Evolutionary conservation across 2,329 filamentous ascomycete species (phyloP).

Genomic region (Rhynchosporium agropyri): DNA sequence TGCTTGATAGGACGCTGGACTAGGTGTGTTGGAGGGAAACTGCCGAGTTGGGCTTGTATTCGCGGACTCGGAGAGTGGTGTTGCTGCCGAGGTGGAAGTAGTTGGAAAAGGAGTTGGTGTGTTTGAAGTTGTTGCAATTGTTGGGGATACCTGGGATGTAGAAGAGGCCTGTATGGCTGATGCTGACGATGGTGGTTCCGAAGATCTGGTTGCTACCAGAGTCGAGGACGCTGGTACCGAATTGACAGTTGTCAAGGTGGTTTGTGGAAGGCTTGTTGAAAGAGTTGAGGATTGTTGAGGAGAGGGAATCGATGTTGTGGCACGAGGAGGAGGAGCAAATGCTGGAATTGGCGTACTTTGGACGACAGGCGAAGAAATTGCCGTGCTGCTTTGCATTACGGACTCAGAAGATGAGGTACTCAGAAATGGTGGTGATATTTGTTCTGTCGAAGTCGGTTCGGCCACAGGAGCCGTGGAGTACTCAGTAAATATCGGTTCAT

Average conservation of each 20-base stretch:
- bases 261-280: neutral
- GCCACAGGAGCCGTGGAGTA: constrained; percentile 5
- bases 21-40: neutral
- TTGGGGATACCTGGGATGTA: neutral
- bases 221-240: neutral
- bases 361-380: neutral
- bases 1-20: neutral
- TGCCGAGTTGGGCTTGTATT: neutral
- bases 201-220: neutral
- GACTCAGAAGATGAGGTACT: neutral
- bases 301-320: neutral
- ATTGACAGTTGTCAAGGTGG: too few relatives aligned
- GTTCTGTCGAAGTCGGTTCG: neutral
- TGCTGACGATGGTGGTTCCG: neutral
- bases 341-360: neutral
- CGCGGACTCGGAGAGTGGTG: neutral
- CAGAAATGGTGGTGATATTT: neutral
- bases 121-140: neutral
- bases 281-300: neutral
- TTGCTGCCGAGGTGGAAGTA: neutral
- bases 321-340: neutral
- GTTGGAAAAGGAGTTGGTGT: neutral
- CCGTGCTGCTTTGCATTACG: neutral
- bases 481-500: neutral
- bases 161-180: neutral